Evolutionary conservation across 441 rosid genomes (phyloP), one percentile per base, ranked within the genome.

Genomic region (Capsella rubella): DNA sequence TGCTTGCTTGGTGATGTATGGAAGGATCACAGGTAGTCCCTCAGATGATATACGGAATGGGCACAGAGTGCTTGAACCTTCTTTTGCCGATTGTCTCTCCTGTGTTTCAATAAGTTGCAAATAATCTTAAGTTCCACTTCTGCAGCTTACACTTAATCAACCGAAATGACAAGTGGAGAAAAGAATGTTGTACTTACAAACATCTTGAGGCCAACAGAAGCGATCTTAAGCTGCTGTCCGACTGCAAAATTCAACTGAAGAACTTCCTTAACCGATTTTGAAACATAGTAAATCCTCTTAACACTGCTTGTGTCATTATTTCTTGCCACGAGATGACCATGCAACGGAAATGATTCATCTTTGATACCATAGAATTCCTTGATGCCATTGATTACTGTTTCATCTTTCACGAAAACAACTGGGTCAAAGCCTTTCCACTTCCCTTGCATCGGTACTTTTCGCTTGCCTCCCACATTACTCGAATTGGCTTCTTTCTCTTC

Each of bases 191-290:
- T 68, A 88, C 98, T 91, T 82, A 90, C 98, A 93, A 95, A 95
- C 97, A 93, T 91, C 82, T 95, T 93, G 73, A 93, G 79, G 80
- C 99, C 98, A n/a, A 95, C 84, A 29, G 98, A 95, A 65, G 98
- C 80, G 28, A 95, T 88, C 87, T 95, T 95, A 45, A 95, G 89
- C 79, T 86, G 92, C 84, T 90, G 90, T 40, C 94, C 96, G 15
- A 79, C 91, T 37, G 67, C 82, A 70, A 85, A 85, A 83, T 95
- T 95, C 64, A 91, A 85, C 74, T 89, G 88, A 49, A 93, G 87
- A 77, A 85, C 89, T 74, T 93, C 85, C 84, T 89, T 95, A 46
- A 93, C 93, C 0, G 98, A 91, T 75, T 83, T 87, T 6, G 97
- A 95, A 69, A 95, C 82, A 45, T 93, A 93, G 87, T 95, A 91